Conservation (phyloP, 805 yeast genomes). For the Pichia nanzhaoensis region DNA sequence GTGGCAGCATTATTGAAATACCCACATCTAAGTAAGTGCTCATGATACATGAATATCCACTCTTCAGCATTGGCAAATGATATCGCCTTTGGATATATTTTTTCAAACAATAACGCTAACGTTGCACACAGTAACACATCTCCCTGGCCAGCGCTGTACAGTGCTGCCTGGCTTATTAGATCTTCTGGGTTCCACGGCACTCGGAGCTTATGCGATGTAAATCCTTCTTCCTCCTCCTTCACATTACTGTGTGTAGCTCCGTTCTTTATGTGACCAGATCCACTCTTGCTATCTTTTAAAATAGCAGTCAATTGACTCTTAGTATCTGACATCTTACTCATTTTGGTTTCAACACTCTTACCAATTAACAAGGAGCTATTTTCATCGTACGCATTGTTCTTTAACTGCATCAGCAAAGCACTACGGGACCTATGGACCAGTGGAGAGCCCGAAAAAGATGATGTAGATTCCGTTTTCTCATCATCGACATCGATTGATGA, state of each 20-base stretch:
- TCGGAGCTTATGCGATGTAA: constrained; percentile 14
- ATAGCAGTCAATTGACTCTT: constrained; percentile 28
- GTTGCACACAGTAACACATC: constrained; percentile 57
- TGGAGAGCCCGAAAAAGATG: constrained; percentile 16
- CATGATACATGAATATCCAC: constrained; percentile 50
- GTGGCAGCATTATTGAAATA: constrained; percentile 54
- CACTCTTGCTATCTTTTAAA: constrained; percentile 13
- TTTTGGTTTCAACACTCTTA: constrained; percentile 11
- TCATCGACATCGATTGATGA: constrained; percentile 31
- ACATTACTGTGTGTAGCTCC: not conserved
- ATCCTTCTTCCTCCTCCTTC: constrained; percentile 1
- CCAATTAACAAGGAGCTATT: not conserved
- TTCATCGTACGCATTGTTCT: not conserved
- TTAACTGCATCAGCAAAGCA: constrained; percentile 11
- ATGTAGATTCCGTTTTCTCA: constrained; percentile 26
- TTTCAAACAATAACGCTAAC: constrained; percentile 47
- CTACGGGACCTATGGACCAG: constrained; percentile 8
- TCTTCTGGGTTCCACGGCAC: constrained; percentile 54
- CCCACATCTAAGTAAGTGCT: constrained; percentile 41
- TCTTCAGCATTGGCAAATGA: constrained; percentile 39
- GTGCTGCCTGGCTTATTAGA: constrained; percentile 45
- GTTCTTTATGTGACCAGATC: not conserved
- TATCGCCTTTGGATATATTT: constrained; percentile 29
- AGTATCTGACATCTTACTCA: constrained; percentile 19
- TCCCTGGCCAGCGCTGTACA: constrained; percentile 53